These are phyloP conservation scores for Plasmodium cynomolgi DNA, from an alignment of 169 alveolate genomes.

Conservation along the genomic window DNA sequence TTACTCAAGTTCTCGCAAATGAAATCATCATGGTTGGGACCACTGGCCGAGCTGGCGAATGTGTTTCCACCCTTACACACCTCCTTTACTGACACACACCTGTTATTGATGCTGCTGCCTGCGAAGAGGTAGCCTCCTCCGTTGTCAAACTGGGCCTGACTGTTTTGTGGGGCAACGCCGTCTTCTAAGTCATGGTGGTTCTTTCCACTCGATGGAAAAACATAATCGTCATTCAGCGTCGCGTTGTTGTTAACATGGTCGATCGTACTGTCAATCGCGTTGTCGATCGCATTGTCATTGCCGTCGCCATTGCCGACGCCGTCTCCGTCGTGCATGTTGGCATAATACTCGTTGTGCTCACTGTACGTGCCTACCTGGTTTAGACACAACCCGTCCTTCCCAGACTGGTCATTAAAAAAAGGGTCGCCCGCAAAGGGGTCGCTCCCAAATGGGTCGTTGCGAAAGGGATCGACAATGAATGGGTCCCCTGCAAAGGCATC, in stretches of 20 bases:
- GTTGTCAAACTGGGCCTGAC: neutral
- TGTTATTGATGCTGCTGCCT: neutral
- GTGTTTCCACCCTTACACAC: neutral
- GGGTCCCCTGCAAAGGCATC: neutral
- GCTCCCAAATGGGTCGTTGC: neutral
- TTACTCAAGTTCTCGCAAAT: neutral
- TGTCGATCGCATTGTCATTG: neutral
- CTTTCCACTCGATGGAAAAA: neutral
- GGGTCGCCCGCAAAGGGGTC: neutral
- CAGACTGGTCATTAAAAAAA: neutral
- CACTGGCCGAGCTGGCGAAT: neutral
- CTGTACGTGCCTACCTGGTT: slow-evolving; percentile 1
- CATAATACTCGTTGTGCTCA: neutral
- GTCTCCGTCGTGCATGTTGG: neutral
- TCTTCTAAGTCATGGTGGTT: neutral
- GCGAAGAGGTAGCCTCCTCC: neutral
- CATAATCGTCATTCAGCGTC: neutral
- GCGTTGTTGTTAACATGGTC: neutral
- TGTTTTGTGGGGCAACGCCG: neutral
- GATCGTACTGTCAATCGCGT: no score
- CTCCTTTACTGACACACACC: neutral
- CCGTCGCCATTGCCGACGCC: neutral
- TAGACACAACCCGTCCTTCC: neutral
- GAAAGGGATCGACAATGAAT: neutral
- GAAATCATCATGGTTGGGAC: neutral